These are phyloP conservation scores for Penicillium argentinense DNA, from an alignment of 495 filamentous ascomycete genomes.

Conservation along the genomic window DNA sequence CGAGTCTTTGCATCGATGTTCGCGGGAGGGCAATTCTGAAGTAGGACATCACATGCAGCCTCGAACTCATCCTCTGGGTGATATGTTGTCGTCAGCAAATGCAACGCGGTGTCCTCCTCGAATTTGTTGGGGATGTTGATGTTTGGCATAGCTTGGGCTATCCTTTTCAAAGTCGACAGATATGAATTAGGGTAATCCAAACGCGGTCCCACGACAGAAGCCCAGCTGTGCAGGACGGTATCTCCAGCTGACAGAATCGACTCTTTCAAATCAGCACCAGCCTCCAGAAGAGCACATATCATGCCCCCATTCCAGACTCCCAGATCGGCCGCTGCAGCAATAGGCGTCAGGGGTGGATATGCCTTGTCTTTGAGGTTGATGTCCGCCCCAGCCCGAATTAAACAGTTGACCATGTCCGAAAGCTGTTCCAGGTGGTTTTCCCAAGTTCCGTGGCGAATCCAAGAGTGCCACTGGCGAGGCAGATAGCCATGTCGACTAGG, in stretches of 20 bases:
- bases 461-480: conserved; percentile 15
- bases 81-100: conserved; percentile 14
- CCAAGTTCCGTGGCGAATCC: conserved; percentile 21
- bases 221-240: conserved; percentile 22
- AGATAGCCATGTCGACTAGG: conserved; percentile 13
- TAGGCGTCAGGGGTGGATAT: conserved; percentile 11
- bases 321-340: conserved; percentile 15
- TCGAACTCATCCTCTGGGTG: conserved; percentile 21
- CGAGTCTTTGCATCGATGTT: conserved; percentile 10
- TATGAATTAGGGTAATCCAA: conserved; percentile 19
- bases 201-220: conserved; percentile 12
- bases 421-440: conserved; percentile 10
- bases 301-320: conserved; percentile 19
- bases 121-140: conserved; percentile 13
- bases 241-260: conserved; percentile 3
- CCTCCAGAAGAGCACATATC: conserved; percentile 13
- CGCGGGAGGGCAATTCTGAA: neutral
- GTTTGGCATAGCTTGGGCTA: conserved; percentile 9
- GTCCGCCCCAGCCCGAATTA: conserved; percentile 23
- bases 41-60: conserved; percentile 7
- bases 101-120: conserved; percentile 17
- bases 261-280: conserved; percentile 14
- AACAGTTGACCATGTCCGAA: conserved; percentile 7
- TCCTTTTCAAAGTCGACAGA: conserved; percentile 8
- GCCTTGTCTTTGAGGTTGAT: conserved; percentile 25